phyloP scores from a whole-genome alignment of 768 basidiomycete genomes.

The Collybiopsis confluens region DNA sequence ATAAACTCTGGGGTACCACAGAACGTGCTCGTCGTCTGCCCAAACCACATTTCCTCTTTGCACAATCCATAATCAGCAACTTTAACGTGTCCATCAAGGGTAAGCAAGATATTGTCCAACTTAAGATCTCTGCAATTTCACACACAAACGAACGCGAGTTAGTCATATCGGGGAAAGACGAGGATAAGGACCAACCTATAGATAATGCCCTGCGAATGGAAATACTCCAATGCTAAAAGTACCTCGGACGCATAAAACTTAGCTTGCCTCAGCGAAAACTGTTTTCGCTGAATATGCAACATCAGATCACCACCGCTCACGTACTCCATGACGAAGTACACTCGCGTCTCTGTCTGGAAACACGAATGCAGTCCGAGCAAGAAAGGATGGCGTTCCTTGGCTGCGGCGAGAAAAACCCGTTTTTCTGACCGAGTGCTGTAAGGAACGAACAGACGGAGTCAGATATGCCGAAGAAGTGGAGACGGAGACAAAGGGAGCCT shows the following conservation, averaged over 20 bases:
- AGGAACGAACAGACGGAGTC: too few relatives aligned
- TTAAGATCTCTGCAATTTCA: conserved; percentile 75
- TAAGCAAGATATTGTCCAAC: conserved; percentile 95
- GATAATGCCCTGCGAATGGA: conserved; percentile 98
- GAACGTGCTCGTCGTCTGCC: conserved; percentile 95
- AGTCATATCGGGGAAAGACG: neutral
- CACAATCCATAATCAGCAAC: conserved; percentile 99
- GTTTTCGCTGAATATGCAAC: conserved; percentile 98
- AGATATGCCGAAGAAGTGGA: too few relatives aligned
- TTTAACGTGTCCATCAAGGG: conserved; percentile 96
- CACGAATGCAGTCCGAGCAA: conserved; percentile 94
- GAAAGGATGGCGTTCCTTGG: conserved; percentile 95
- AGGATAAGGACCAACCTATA: conserved; percentile 64
- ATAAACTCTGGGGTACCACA: conserved; percentile 99
- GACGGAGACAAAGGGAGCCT: conserved; percentile 15
- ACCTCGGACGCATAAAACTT: conserved; percentile 99
- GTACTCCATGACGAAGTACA: conserved; percentile 99
- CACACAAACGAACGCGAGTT: neutral
- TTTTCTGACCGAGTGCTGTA: conserved; percentile 96
- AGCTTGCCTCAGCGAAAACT: conserved; percentile 97
- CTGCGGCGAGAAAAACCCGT: conserved; percentile 96
- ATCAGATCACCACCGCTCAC: conserved; percentile 98
- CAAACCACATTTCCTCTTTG: conserved; percentile 99
- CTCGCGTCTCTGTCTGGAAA: conserved; percentile 98
- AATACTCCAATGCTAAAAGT: conserved; percentile 91